Evolutionary conservation across 257 asterid genomes (phyloP), one percentile per base, ranked within the genome.

Genomic region (Salvia miltiorrhiza): DNA sequence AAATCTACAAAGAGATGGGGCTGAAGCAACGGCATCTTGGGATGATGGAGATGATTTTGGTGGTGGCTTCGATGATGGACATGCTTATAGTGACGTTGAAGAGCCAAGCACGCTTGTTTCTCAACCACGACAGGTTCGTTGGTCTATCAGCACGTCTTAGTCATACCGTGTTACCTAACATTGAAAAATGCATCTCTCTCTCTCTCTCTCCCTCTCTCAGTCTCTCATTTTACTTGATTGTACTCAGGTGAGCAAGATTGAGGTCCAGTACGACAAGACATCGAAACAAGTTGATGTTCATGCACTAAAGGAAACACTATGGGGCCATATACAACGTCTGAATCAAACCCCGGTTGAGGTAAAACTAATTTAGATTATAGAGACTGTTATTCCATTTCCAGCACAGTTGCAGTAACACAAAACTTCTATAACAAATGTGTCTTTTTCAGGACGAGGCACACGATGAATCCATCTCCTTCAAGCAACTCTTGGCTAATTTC

Each of bases 281-380:
- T 91, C 97, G 26, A 94, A 89, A 80, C 97, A 86, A 76, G 99
- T 94, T 44, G 97, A 94, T 78, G 97, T 94, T 67, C 99, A 91
- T 64, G 86, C 63, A 54, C 95, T 94, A 23, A 94, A 94, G 83
- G 95, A 86, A 81, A 87, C 92, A 13, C 87, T 94, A 14, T 94
- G 99, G 97, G 86, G 75, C 70, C 93, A 82, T 49, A 84, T 89
- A 19, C 88, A 58, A 57, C 77, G 79, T 64, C 30, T 70, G 47
- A 75, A 82, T 63, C 75, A 70, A 59, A 79, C 65, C 56, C 44
- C 81, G 58, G 56, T 45, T 66, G 83, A 82, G 95, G 99, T 88
- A 75, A n/a, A 20, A 39, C 14, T 57, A 37, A 8, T 14, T 4
- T 43, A 20, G 4, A 26, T 16, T 14, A 2, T 43, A 14, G 2